These are phyloP conservation scores for Cordyceps javanica DNA, from an alignment of 2,329 filamentous ascomycete genomes.

Conservation along the genomic window DNA sequence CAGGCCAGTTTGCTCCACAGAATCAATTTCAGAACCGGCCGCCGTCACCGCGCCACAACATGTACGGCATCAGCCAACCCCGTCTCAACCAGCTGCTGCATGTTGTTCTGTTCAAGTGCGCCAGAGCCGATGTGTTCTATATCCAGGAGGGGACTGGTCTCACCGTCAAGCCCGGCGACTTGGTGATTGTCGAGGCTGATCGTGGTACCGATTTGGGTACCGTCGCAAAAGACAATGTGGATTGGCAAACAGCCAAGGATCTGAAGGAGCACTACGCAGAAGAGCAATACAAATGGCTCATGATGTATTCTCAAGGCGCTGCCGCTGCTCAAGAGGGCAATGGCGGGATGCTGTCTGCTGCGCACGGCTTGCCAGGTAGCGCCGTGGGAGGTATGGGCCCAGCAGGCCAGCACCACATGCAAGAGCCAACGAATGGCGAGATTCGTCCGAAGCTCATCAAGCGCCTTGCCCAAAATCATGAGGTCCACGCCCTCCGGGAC, in stretches of 20 bases:
- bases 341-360: constrained; percentile 56
- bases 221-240: constrained; percentile 80
- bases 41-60: constrained; percentile 54
- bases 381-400: constrained; percentile 75
- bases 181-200: constrained; percentile 97
- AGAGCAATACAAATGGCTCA: constrained; percentile 96
- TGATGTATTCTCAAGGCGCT: constrained; percentile 92
- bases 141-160: constrained; percentile 93
- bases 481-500: constrained; percentile 81
- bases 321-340: constrained; percentile 55
- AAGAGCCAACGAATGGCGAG: constrained; percentile 65
- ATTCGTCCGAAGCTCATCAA: constrained; percentile 97
- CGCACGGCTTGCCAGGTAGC: constrained; percentile 60
- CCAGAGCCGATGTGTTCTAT: constrained; percentile 91
- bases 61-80: constrained; percentile 55
- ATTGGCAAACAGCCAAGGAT: constrained; percentile 81
- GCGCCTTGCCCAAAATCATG: constrained; percentile 83
- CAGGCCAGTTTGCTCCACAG: constrained; percentile 40
- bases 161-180: constrained; percentile 80
- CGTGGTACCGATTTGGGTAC: constrained; percentile 93
- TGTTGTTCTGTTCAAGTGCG: constrained; percentile 95
- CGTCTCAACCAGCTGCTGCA: constrained; percentile 68
- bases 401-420: constrained; percentile 64
- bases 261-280: constrained; percentile 87
- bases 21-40: constrained; percentile 43